Evolutionary conservation across 257 asterid genomes (phyloP).

Genomic region (Cruciata laevipes): DNA sequence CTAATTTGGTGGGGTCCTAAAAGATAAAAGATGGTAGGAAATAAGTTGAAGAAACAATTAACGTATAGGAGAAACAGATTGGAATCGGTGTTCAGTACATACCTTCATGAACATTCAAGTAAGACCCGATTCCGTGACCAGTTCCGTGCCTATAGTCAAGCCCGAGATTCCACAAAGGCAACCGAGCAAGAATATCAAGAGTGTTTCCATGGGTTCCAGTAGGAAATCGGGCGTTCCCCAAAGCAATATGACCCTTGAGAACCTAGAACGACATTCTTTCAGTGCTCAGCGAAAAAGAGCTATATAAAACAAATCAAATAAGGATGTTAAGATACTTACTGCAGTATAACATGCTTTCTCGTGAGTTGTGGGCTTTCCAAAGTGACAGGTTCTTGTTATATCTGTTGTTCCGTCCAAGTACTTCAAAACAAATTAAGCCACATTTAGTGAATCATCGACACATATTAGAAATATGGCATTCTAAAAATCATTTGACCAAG

Average conservation of each 20-base stretch:
- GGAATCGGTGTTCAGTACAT: slow-evolving; percentile 10
- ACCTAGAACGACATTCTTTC: slow-evolving; percentile 45
- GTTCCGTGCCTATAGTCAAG: slow-evolving; percentile 99
- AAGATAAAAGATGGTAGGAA: background rate
- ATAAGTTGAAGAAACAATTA: background rate
- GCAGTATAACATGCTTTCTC: slow-evolving; percentile 96
- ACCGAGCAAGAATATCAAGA: slow-evolving; percentile 82
- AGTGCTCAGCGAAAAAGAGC: background rate
- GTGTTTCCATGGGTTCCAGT: slow-evolving; percentile 80
- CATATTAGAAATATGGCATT: background rate
- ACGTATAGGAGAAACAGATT: background rate
- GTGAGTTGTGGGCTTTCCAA: slow-evolving; percentile 83
- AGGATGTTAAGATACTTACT: slow-evolving; percentile 39
- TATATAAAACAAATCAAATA: background rate
- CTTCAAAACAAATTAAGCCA: slow-evolving; percentile 34
- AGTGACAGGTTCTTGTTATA: slow-evolving; percentile 93
- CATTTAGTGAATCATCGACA: slow-evolving; percentile 18
- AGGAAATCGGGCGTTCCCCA: slow-evolving; percentile 96
- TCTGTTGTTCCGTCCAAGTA: slow-evolving; percentile 98
- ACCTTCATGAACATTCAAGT: slow-evolving; percentile 97
- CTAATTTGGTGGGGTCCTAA: slow-evolving; percentile 93
- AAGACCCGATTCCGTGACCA: slow-evolving; percentile 96
- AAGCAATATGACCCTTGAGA: slow-evolving; percentile 88
- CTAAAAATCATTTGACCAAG: background rate
- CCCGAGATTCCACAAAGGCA: slow-evolving; percentile 89